phyloP scores from a whole-genome alignment of 495 filamentous ascomycete genomes.

The Podospora australis region DNA sequence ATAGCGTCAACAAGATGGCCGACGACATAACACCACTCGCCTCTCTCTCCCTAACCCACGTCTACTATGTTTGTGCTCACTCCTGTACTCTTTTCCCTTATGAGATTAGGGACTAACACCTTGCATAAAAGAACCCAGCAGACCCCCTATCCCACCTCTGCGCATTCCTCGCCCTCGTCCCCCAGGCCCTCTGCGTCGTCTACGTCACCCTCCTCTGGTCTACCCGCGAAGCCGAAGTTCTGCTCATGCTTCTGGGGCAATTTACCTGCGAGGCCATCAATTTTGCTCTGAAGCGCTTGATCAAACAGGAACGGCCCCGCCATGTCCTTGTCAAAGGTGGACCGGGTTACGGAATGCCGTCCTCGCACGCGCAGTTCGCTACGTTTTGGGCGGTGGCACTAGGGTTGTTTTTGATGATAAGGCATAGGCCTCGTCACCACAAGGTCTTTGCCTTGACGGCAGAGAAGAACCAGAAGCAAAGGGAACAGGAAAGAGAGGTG shows the following conservation, averaged over 20 bases:
- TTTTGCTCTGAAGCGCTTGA: slow-evolving; percentile 77
- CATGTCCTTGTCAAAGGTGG: slow-evolving; percentile 61
- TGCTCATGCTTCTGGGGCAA: slow-evolving; percentile 87
- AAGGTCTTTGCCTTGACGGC: no score
- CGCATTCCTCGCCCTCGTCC: slow-evolving; percentile 89
- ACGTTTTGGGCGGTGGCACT: slow-evolving; percentile 82
- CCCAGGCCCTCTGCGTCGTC: slow-evolving; percentile 81
- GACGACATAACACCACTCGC: slow-evolving; percentile 63
- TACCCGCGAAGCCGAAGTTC: slow-evolving; percentile 82
- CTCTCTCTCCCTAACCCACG: slow-evolving; percentile 88
- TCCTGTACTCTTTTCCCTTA: neutral
- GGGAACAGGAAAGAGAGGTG: neutral
- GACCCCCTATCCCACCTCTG: slow-evolving; percentile 81
- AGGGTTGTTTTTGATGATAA: slow-evolving; percentile 70
- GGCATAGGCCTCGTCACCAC: slow-evolving; percentile 52
- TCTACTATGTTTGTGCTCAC: slow-evolving; percentile 70
- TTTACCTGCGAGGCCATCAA: slow-evolving; percentile 92
- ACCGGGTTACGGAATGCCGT: slow-evolving; percentile 99
- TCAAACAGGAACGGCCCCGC: slow-evolving; percentile 83
- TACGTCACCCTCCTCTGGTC: slow-evolving; percentile 87
- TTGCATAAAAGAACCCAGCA: slow-evolving; percentile 60
- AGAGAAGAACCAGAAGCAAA: neutral
- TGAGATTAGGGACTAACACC: slow-evolving; percentile 11
- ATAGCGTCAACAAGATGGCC: slow-evolving; percentile 49
- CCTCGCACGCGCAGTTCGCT: slow-evolving; percentile 91